phyloP scores from a whole-genome alignment of 2,329 filamentous ascomycete species.

The Sporothrix dimorphospora region DNA sequence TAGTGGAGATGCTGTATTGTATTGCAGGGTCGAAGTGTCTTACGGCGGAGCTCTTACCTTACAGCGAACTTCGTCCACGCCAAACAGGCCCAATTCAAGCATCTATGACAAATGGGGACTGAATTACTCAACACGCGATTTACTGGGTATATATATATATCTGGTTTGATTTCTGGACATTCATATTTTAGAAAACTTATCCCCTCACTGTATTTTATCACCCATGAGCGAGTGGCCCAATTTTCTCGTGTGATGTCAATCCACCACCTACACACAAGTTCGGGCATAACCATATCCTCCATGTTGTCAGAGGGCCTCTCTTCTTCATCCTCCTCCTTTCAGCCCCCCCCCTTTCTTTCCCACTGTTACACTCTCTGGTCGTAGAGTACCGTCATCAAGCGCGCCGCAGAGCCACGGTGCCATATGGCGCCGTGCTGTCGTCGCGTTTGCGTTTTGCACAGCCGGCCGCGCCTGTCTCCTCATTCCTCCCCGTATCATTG shows the following conservation, averaged over 20 bases:
- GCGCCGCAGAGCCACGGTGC: neutral
- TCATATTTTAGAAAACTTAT: neutral
- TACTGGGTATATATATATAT: neutral
- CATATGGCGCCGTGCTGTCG: neutral
- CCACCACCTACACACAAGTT: too few relatives aligned
- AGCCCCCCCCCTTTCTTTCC: neutral
- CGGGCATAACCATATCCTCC: too few relatives aligned
- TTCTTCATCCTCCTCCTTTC: neutral
- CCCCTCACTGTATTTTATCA: neutral
- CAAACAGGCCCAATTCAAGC: too few relatives aligned
- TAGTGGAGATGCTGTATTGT: too few relatives aligned
- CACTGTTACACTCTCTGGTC: too few relatives aligned
- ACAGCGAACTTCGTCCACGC: too few relatives aligned
- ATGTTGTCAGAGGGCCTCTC: neutral
- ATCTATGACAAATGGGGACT: too few relatives aligned
- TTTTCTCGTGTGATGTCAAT: too few relatives aligned
- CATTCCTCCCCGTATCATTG: neutral
- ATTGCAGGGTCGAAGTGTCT: too few relatives aligned
- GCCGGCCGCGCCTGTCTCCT: neutral
- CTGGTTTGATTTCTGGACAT: neutral
- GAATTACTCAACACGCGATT: too few relatives aligned
- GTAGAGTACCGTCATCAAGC: neutral
- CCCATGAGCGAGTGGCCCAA: too few relatives aligned
- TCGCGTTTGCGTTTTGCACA: conserved; percentile 20
- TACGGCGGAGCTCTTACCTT: too few relatives aligned